phyloP scores from a whole-genome alignment of 257 asterid species.

The Thymus quinquecostatus region DNA sequence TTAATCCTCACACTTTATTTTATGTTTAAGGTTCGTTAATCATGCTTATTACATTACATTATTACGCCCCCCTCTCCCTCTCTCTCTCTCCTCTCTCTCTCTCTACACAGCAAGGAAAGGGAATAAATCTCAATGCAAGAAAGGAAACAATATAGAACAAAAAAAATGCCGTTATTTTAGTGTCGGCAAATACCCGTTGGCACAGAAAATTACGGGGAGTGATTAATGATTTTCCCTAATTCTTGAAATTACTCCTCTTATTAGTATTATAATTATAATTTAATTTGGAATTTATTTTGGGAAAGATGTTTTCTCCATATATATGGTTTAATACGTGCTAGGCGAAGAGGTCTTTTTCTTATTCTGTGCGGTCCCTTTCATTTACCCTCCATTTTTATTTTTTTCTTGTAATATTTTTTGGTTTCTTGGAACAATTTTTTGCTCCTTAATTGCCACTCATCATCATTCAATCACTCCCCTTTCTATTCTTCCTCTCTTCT shows the following conservation, averaged over 20 bases:
- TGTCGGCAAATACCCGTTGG: constrained; percentile 80
- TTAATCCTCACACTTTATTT: constrained; percentile 25
- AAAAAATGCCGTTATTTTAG: constrained; percentile 44
- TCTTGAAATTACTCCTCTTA: constrained; percentile 36
- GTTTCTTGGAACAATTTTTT: constrained; percentile 1
- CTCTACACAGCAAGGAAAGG: constrained; percentile 1
- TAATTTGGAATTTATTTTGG: neutral
- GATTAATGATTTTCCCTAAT: constrained; percentile 47
- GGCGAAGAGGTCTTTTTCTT: constrained; percentile 64
- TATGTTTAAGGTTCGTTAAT: constrained; percentile 35
- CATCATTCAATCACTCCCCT: constrained; percentile 56
- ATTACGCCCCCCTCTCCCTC: constrained; percentile 22
- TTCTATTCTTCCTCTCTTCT: constrained; percentile 11
- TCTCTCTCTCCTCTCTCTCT: constrained; percentile 21
- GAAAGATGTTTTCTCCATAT: constrained; percentile 9
- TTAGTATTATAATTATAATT: too few relatives aligned
- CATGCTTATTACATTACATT: constrained; percentile 27
- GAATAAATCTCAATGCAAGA: neutral
- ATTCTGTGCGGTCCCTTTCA: constrained; percentile 72
- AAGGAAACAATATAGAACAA: constrained; percentile 19
- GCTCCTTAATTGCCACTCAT: constrained; percentile 77
- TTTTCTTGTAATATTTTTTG: constrained; percentile 16
- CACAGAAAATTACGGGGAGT: constrained; percentile 42
- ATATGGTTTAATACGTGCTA: constrained; percentile 37
- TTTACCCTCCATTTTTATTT: constrained; percentile 47